A percentile compares a stretch with the other conserved stretches of the same genome.
Conservation (phyloP, 345 rosid genomes). For the Microcos paniculata region DNA sequence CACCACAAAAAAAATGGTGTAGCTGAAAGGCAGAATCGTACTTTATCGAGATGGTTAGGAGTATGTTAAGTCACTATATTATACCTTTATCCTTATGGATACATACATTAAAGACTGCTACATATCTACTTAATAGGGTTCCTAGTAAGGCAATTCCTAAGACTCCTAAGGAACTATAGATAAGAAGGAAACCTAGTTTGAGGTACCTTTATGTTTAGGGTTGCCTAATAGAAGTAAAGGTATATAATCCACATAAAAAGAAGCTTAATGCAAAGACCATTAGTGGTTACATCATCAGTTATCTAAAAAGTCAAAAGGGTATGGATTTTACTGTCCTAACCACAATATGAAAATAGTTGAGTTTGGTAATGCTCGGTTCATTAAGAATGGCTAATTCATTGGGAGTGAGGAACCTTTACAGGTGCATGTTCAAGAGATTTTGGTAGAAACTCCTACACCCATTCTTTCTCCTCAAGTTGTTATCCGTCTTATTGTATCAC, state of each 20-base stretch:
- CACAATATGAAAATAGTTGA: no score
- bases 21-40: background rate
- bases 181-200: background rate
- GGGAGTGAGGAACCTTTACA: background rate
- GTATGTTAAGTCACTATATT: no score
- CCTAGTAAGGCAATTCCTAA: background rate
- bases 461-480: background rate
- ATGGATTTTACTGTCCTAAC: no score
- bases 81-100: no score
- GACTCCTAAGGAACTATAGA: background rate
- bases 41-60: no score
- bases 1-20: constrained; percentile 13
- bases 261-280: background rate
- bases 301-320: background rate
- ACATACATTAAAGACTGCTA: no score
- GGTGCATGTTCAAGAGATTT: background rate
- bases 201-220: no score
- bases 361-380: background rate
- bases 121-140: background rate
- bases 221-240: background rate
- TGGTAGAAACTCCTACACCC: background rate
- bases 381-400: background rate
- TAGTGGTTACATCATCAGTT: background rate
- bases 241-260: background rate
- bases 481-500: background rate